Conservation (phyloP, 2,329 filamentous ascomycete species). For the Aspergillus bombycis region DNA sequence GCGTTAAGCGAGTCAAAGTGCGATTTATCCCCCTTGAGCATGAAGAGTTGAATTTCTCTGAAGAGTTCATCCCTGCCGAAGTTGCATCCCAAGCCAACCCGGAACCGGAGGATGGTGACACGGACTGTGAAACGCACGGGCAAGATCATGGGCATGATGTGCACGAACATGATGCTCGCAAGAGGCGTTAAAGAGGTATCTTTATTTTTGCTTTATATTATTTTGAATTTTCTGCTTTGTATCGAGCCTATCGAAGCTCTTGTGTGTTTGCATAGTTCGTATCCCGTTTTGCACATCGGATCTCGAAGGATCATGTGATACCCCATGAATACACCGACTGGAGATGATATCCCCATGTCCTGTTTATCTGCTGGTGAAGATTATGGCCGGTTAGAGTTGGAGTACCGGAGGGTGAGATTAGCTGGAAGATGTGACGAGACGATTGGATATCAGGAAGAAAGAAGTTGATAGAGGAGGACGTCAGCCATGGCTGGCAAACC, state of each 20-base stretch:
- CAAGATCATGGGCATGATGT: conserved; percentile 34
- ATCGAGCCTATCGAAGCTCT: conserved; percentile 4
- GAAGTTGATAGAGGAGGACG: neutral
- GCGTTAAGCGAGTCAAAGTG: conserved; percentile 80
- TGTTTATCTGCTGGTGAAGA: neutral
- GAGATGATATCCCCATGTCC: neutral
- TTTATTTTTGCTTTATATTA: conserved; percentile 2
- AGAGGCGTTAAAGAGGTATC: conserved; percentile 24
- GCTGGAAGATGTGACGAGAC: neutral
- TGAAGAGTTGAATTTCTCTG: conserved; percentile 62
- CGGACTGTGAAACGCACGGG: conserved; percentile 25
- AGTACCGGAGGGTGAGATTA: neutral
- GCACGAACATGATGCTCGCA: conserved; percentile 23
- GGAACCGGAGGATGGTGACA: conserved; percentile 60
- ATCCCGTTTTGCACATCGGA: neutral
- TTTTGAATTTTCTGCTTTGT: neutral
- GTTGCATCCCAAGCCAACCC: conserved; percentile 61
- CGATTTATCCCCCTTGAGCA: conserved; percentile 76
- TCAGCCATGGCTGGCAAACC: neutral
- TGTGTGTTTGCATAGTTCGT: conserved; percentile 1
- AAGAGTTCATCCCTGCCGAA: conserved; percentile 76
- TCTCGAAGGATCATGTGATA: conserved; percentile 17
- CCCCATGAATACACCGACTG: conserved; percentile 8
- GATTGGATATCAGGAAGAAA: neutral
- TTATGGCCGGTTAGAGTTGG: neutral